These are phyloP conservation scores for Paraurostyla sp. DNA, from an alignment of 73 alveolate species.

Conservation along the genomic window DNA sequence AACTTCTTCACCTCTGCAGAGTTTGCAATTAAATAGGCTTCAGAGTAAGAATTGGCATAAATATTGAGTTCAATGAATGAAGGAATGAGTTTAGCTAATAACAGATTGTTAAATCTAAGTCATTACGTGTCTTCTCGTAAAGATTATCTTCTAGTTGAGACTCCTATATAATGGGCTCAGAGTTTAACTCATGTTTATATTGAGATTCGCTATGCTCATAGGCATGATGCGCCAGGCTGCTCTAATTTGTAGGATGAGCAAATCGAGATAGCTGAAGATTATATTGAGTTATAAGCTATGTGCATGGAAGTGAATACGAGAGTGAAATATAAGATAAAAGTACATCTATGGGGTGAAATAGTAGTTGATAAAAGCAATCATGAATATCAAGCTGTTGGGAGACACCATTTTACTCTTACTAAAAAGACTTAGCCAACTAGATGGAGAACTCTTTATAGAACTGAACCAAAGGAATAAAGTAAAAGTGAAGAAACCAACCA, in stretches of 20 bases:
- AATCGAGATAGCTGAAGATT: constrained; percentile 70
- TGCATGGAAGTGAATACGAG: constrained; percentile 62
- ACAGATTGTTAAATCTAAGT: neutral
- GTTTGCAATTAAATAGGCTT: neutral
- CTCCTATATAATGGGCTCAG: constrained; percentile 77
- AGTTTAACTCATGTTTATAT: constrained; percentile 69
- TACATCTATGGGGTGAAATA: constrained; percentile 45
- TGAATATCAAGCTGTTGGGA: constrained; percentile 56
- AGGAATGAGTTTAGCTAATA: constrained; percentile 11
- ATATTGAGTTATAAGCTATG: constrained; percentile 64
- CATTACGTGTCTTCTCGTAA: neutral
- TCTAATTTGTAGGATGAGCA: constrained; percentile 70
- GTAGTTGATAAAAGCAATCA: neutral
- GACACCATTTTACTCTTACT: constrained; percentile 24
- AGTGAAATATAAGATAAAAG: constrained; percentile 20
- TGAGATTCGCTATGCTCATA: constrained; percentile 82
- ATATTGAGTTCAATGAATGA: neutral
- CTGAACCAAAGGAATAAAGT: neutral
- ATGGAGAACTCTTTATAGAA: constrained; percentile 38
- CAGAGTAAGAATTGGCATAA: neutral
- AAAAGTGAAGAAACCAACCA: neutral
- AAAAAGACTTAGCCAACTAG: constrained; percentile 2
- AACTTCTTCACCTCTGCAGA: constrained; percentile 28
- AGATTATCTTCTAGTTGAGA: constrained; percentile 40
- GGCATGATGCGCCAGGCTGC: constrained; percentile 90